Base-by-base conservation (phyloP, 352 stramenopile genomes). In the Saprolegnia diclina region DNA sequence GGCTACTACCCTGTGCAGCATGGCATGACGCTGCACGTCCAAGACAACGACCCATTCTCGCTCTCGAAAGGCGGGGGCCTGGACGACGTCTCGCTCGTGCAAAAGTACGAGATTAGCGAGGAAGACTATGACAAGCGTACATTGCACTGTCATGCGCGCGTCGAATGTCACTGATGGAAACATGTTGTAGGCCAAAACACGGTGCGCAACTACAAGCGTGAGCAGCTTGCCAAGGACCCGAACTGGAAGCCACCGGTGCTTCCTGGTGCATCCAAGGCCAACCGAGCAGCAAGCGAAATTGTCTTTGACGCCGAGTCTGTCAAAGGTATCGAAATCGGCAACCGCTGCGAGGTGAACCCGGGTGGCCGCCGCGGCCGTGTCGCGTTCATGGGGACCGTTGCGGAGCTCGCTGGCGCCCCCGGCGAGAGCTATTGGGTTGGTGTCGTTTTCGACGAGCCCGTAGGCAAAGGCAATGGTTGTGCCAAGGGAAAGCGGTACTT, bases 41-140 rank as follows among this genome's bases (percentile, higher is more conserved):
- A 98, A 48, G 96, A 99, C 76, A 90, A 91, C 24, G 95, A 99
- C 86, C 97, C 97, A 37, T 96, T 98, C 79, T 99, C 96, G 37
- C 80, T 97, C 21, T 97, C 92, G 26, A 88, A 80, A 38, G 87
- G 89, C 53, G 97, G 97, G 19, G 96, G 93, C 5, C 93, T 99
- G 14, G 97, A 99, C 74, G 94, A 99, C 76, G 89, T 97, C 11
- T 95, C 89, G 10, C 83, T 99, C 53, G 87, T 99, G 24, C 72
- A 98, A 67, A 99, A 99, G 81, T 99, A 99, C 78, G 76, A 90
- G 71, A 99, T 99, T 80, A 95, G 82, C 0, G 97, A 99, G 55
- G 96, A 98, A 48, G 96, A 99, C 71, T 99, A 99, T 79, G 82
- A 99, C 77, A 98, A 98, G 65, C 89, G 96, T 94, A 83, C 57